A percentile compares a stretch with the other conserved stretches of the same genome.
These are phyloP conservation scores for Zalaria sp. DNA, from an alignment of 2,329 filamentous ascomycete genomes.

Conservation along the genomic window DNA sequence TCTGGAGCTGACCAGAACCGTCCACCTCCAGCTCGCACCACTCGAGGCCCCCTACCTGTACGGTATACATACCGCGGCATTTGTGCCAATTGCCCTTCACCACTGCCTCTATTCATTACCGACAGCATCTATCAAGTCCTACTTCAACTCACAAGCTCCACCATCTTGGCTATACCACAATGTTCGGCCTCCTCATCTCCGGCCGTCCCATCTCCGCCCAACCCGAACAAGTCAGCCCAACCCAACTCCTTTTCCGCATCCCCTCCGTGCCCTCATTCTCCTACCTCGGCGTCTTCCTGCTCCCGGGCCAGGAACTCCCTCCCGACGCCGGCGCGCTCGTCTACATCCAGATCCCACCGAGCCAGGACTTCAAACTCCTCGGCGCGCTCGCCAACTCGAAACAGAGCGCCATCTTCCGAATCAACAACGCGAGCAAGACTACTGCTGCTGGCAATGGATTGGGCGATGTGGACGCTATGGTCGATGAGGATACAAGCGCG, in stretches of 20 bases:
- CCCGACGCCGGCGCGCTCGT: conserved; percentile 71
- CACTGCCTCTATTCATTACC: no score
- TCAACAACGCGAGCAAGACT: conserved; percentile 33
- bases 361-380: conserved; percentile 61
- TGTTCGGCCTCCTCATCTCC: conserved; percentile 49
- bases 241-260: conserved; percentile 53
- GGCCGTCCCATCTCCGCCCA: conserved; percentile 46
- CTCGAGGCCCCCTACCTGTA: no score
- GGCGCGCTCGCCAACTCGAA: conserved; percentile 84
- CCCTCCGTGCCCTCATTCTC: conserved; percentile 44
- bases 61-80: neutral
- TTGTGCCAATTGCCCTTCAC: neutral
- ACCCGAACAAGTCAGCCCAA: conserved; percentile 39
- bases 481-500: conserved; percentile 21
- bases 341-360: conserved; percentile 59
- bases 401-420: conserved; percentile 80
- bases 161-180: conserved; percentile 13
- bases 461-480: conserved; percentile 36
- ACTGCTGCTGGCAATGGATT: conserved; percentile 25
- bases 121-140: no score
- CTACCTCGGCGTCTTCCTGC: conserved; percentile 78
- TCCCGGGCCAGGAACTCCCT: conserved; percentile 64
- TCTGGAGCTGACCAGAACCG: no score
- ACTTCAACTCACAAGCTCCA: no score
- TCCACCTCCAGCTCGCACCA: no score